Conservation (phyloP, 139 green algal species). For the Chlorella ohadii region DNA sequence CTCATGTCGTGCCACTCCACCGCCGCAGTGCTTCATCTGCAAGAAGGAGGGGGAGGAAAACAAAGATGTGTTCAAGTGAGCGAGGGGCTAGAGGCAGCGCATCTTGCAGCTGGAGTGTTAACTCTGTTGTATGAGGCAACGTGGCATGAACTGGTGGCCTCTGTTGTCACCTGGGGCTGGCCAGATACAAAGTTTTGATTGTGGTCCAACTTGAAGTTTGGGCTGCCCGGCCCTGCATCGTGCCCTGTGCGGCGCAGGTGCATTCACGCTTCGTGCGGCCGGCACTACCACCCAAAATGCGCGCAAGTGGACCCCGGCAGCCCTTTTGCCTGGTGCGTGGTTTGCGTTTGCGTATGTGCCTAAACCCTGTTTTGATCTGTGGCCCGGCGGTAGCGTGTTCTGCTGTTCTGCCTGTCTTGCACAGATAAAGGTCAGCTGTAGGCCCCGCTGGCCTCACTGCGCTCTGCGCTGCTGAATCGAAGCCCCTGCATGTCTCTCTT, state of each 20-base stretch:
- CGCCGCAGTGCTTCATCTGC: constrained; percentile 52
- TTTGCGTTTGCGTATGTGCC: too few relatives aligned
- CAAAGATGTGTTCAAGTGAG: constrained; percentile 37
- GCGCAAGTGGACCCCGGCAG: constrained; percentile 2
- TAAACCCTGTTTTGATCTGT: too few relatives aligned
- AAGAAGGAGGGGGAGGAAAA: constrained; percentile 40
- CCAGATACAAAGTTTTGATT: too few relatives aligned
- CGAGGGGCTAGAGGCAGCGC: too few relatives aligned
- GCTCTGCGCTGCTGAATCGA: not conserved
- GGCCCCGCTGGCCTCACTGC: not conserved
- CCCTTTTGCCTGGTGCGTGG: constrained; percentile 35
- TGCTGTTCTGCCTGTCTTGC: not conserved
- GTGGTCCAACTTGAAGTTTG: too few relatives aligned
- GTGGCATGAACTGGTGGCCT: too few relatives aligned
- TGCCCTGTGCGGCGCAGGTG: constrained; percentile 41
- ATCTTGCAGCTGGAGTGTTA: too few relatives aligned
- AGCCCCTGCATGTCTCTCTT: not conserved
- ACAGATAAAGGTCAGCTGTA: not conserved
- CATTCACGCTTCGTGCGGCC: constrained; percentile 53
- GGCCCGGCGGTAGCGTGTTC: too few relatives aligned
- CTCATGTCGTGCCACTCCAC: not conserved
- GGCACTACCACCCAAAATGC: constrained; percentile 63
- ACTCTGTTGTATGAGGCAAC: too few relatives aligned
- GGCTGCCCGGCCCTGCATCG: not conserved
- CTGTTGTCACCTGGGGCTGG: too few relatives aligned